Conservation (phyloP, 2,329 filamentous ascomycete species). For the Neurospora sp. region DNA sequence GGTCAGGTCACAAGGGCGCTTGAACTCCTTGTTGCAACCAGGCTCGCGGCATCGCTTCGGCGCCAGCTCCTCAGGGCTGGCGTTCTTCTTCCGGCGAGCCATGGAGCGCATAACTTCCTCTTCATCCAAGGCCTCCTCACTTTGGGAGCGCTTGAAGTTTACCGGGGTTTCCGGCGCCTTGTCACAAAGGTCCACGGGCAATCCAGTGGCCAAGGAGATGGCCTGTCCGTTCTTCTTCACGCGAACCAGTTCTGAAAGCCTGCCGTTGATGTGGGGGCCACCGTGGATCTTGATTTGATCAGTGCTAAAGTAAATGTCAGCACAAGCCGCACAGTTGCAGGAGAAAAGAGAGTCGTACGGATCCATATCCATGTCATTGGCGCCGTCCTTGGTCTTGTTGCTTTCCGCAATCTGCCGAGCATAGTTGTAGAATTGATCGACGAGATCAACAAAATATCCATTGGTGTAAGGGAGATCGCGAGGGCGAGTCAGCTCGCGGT, state of each 20-base stretch:
- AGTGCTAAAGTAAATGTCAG: constrained; percentile 25
- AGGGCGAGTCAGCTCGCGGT: constrained; percentile 75
- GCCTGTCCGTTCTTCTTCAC: constrained; percentile 70
- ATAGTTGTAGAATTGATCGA: constrained; percentile 87
- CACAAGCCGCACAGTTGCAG: neutral
- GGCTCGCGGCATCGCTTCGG: constrained; percentile 66
- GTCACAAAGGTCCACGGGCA: constrained; percentile 47
- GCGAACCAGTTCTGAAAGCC: constrained; percentile 73
- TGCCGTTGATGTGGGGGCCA: constrained; percentile 71
- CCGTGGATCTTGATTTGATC: constrained; percentile 75
- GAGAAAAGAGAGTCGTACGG: constrained; percentile 30
- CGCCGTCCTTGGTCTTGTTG: constrained; percentile 54
- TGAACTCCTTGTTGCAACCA: constrained; percentile 84
- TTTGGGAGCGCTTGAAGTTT: constrained; percentile 55
- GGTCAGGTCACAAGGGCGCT: constrained; percentile 90
- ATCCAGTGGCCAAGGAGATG: constrained; percentile 65
- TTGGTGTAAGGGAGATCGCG: constrained; percentile 86
- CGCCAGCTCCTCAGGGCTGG: constrained; percentile 71
- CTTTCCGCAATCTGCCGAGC: constrained; percentile 71
- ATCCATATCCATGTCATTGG: constrained; percentile 48
- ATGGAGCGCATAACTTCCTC: constrained; percentile 83
- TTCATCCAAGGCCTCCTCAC: constrained; percentile 63
- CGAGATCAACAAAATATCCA: constrained; percentile 93
- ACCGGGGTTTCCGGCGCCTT: constrained; percentile 36
- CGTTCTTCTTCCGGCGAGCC: constrained; percentile 92